Conservation (phyloP, 2,329 filamentous ascomycete species). For the Lachnellula suecica region DNA sequence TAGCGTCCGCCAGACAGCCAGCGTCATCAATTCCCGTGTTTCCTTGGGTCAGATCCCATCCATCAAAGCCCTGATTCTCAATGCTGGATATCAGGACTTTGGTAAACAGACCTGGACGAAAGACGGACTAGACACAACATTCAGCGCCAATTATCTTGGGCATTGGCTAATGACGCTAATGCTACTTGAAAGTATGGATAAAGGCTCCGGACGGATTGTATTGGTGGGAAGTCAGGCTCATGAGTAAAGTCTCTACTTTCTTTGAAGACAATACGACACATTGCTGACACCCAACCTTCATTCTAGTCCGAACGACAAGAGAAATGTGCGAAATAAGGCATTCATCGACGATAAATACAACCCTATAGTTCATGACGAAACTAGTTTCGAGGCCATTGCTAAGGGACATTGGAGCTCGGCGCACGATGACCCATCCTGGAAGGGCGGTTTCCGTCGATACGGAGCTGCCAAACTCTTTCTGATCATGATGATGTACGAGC, state of each 20-base stretch:
- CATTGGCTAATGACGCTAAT: conserved; percentile 35
- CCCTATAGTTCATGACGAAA: background rate
- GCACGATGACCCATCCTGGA: conserved; percentile 6
- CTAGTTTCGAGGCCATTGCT: conserved; percentile 4
- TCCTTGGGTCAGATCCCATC: conserved; percentile 16
- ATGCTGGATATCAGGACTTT: conserved; percentile 22
- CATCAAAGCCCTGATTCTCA: conserved; percentile 23
- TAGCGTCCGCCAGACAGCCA: conserved; percentile 13
- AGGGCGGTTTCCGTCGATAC: conserved; percentile 8
- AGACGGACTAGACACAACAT: conserved; percentile 35
- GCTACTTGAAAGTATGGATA: conserved; percentile 35
- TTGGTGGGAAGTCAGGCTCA: conserved; percentile 33
- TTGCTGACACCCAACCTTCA: background rate
- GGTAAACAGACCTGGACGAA: conserved; percentile 28
- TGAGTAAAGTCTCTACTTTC: conserved; percentile 26
- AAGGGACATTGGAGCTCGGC: conserved; percentile 7
- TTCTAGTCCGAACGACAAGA: conserved; percentile 1
- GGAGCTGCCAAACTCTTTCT: conserved; percentile 9
- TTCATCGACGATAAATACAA: conserved; percentile 6
- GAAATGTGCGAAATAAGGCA: conserved; percentile 1
- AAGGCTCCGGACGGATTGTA: conserved; percentile 32
- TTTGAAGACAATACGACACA: background rate
- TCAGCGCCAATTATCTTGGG: conserved; percentile 33
- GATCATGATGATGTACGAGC: conserved; percentile 9
- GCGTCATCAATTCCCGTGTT: conserved; percentile 20